These are phyloP conservation scores for Taphrina wiesneri DNA, from an alignment of 1,139 yeast genomes.

Conservation along the genomic window DNA sequence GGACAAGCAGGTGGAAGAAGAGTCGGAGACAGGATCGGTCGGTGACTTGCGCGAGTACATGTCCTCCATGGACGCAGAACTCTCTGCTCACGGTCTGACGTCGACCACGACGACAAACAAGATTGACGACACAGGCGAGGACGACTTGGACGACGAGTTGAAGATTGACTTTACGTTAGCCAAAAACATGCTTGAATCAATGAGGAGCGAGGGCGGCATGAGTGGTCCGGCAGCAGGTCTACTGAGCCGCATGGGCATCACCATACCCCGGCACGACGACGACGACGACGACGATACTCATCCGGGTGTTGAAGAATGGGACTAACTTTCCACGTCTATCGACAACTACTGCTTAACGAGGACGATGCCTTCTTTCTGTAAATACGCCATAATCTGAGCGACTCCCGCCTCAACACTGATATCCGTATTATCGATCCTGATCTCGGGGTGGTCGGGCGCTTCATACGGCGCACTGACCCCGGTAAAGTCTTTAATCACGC, in stretches of 20 bases:
- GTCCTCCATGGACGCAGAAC: conserved; percentile 39
- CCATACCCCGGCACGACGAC: conserved; percentile 25
- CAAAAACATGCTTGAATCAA: conserved; percentile 42
- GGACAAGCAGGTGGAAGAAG: conserved; percentile 33
- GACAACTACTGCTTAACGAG: neutral
- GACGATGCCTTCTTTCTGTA: conserved; percentile 52
- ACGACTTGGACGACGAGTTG: conserved; percentile 41
- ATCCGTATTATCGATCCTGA: conserved; percentile 73
- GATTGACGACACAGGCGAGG: conserved; percentile 16
- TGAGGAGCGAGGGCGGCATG: conserved; percentile 44
- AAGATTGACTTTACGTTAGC: conserved; percentile 38
- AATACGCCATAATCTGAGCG: conserved; percentile 65
- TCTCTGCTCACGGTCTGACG: conserved; percentile 5
- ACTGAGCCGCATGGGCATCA: conserved; percentile 43
- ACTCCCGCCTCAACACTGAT: conserved; percentile 79
- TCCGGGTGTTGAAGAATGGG: neutral
- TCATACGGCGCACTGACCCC: conserved; percentile 96
- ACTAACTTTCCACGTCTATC: neutral
- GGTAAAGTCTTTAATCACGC: conserved; percentile 81
- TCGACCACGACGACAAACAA: neutral
- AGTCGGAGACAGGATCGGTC: conserved; percentile 39
- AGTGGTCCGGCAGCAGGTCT: conserved; percentile 49
- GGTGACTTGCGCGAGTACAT: conserved; percentile 40
- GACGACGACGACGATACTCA: conserved; percentile 2
- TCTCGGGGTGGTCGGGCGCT: conserved; percentile 81